Evolutionary conservation across 768 basidiomycete genomes (phyloP).

Genomic region (Russula abietina): DNA sequence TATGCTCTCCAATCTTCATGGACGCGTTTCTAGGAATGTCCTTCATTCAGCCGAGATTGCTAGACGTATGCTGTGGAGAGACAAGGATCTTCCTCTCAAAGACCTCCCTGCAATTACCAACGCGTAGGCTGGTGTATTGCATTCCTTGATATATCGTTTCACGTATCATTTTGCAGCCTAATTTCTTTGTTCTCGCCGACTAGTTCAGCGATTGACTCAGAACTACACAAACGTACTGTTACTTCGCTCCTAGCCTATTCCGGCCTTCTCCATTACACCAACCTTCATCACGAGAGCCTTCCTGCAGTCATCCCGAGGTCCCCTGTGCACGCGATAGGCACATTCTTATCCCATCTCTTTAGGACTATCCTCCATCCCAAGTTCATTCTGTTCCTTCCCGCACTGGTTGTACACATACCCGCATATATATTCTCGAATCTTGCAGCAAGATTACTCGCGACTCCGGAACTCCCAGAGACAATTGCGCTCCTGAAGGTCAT

Average conservation of each 20-base stretch:
- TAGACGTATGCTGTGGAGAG: constrained; percentile 82
- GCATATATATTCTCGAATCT: constrained; percentile 74
- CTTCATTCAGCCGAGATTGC: constrained; percentile 86
- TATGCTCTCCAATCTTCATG: neutral
- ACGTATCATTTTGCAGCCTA: constrained; percentile 73
- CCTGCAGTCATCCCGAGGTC: constrained; percentile 66
- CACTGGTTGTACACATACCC: constrained; percentile 81
- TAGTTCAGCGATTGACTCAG: constrained; percentile 53
- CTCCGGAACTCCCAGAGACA: constrained; percentile 71
- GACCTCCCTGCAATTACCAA: constrained; percentile 81
- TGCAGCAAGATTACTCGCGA: constrained; percentile 67
- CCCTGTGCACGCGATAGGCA: constrained; percentile 66
- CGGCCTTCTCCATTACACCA: constrained; percentile 71
- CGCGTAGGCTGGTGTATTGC: constrained; percentile 51
- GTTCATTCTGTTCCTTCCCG: constrained; percentile 66
- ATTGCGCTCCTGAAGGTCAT: constrained; percentile 95
- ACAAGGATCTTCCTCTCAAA: constrained; percentile 62
- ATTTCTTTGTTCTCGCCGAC: constrained; percentile 56
- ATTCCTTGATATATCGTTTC: constrained; percentile 1
- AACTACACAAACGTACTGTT: constrained; percentile 45
- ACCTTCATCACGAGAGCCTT: constrained; percentile 76
- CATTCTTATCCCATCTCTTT: constrained; percentile 60
- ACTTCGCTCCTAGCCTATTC: constrained; percentile 69
- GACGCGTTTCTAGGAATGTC: constrained; percentile 57
- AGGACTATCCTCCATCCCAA: neutral